Conservation (phyloP, 202 grass and related monocot species). For the Schoenoplectus tabernaemontani region DNA sequence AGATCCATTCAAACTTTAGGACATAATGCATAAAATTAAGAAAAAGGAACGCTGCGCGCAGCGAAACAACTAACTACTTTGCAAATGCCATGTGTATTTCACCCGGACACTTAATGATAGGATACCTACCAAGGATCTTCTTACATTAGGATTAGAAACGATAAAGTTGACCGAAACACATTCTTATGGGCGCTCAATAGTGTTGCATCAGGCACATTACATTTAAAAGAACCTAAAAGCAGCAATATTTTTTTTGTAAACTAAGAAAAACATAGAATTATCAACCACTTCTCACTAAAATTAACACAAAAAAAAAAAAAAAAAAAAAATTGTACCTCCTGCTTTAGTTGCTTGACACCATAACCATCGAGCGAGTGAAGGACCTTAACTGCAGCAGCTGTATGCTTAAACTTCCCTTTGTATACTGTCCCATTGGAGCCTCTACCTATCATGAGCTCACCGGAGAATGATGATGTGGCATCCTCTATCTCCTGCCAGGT, state of each 20-base stretch:
- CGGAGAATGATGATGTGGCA: conserved; percentile 66
- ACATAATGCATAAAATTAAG: too few relatives aligned
- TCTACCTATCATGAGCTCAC: conserved; percentile 50
- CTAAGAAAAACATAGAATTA: neutral
- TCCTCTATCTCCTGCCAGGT: conserved; percentile 74
- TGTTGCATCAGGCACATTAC: too few relatives aligned
- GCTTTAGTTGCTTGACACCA: conserved; percentile 67
- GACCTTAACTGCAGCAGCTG: conserved; percentile 78
- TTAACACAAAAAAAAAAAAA: neutral
- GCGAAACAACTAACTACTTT: too few relatives aligned
- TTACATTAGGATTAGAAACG: too few relatives aligned
- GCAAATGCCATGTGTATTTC: too few relatives aligned
- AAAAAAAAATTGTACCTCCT: conserved; percentile 50
- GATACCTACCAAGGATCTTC: too few relatives aligned
- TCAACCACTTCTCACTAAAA: neutral
- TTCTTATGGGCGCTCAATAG: too few relatives aligned
- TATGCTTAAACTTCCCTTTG: conserved; percentile 71
- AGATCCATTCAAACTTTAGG: too few relatives aligned
- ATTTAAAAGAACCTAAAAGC: neutral
- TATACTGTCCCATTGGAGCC: conserved; percentile 91
- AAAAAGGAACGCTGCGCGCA: too few relatives aligned
- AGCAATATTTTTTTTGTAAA: neutral
- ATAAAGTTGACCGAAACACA: too few relatives aligned
- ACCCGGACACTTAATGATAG: too few relatives aligned
- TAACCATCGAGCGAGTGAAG: conserved; percentile 60